A percentile compares a stretch with the other conserved stretches of the same genome.
These are phyloP conservation scores for Pseudogymnoascus sp. DNA, from an alignment of 2,329 filamentous ascomycete genomes.

Conservation along the genomic window DNA sequence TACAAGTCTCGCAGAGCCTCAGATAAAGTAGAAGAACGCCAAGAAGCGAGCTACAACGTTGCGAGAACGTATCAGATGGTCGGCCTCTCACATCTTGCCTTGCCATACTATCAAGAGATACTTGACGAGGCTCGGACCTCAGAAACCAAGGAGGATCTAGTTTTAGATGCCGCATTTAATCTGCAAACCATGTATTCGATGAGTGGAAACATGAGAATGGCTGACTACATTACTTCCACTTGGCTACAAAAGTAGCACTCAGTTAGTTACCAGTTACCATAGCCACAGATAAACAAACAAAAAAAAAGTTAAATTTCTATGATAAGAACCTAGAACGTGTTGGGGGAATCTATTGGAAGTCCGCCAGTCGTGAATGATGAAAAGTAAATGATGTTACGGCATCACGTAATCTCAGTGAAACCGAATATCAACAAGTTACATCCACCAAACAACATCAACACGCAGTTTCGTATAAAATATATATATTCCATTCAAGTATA, in stretches of 20 bases:
- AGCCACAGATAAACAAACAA: neutral
- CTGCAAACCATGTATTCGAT: conserved; percentile 59
- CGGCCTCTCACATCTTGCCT: conserved; percentile 63
- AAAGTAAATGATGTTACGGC: neutral
- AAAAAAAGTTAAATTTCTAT: neutral
- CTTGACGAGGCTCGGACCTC: conserved; percentile 29
- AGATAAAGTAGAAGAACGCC: conserved; percentile 37
- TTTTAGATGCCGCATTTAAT: conserved; percentile 65
- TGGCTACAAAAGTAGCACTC: conserved; percentile 41
- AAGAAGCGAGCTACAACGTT: conserved; percentile 78
- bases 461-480: neutral
- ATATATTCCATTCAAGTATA: neutral
- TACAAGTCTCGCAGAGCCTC: conserved; percentile 47
- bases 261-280: neutral
- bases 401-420: neutral
- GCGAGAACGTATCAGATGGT: conserved; percentile 68
- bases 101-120: conserved; percentile 56
- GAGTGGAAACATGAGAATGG: conserved; percentile 53
- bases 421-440: neutral
- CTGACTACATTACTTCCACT: conserved; percentile 50
- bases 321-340: neutral
- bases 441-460: neutral
- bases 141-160: conserved; percentile 46
- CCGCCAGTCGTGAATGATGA: neutral
- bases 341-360: neutral